Evolutionary conservation across 805 yeast species (phyloP), one percentile per base, ranked within the genome.

Genomic region (Yarrowia yakushimensis): DNA sequence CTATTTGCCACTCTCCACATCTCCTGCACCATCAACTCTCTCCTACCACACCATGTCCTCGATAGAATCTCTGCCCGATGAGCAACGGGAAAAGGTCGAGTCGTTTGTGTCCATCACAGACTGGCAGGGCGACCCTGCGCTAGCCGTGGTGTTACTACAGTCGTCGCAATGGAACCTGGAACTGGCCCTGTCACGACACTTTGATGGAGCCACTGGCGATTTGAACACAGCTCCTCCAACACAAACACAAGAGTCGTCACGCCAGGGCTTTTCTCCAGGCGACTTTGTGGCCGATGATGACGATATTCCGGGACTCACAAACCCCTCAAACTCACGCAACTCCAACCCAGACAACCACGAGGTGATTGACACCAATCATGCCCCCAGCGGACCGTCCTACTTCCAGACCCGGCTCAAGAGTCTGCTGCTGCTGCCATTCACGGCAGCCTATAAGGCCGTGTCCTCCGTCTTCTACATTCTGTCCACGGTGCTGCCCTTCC

Each of bases 121-220:
- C 59, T 71, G 74, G 73, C 62, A 66, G 30, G 67, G 66, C 23
- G 71, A 71, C 54, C 64, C 65, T 17, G 69, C 67, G 1, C 67
- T 66, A 25, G 76, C 76, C 13, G 63, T 66, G 20, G 66, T 65
- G 45, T 63, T 75, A 41, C 69, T 76, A 52, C 65, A 68, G 37
- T 66, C 73, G 4, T 64, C 74, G 8, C 69, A 72, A 22, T 78
- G 82, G 81, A 71, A 76, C 65, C 67, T 79, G 15, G 81, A 79
- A 63, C 66, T 71, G 18, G 67, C 69, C 9, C 65, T 66, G 25
- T 65, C 65, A 59, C 52, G 55, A 63, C 69, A 23, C 17, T 67
- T 27, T 31, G 67, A n/a, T 60, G 48, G 57, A 31, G 36, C 27
- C 28, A 52, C 34, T 27, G 67, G 46, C 60, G 23, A 69, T 66